A percentile compares a stretch with the other conserved stretches of the same genome.
These are phyloP conservation scores for Coniochaeta hoffmannii DNA, from an alignment of 2,329 filamentous ascomycete species.

Conservation along the genomic window DNA sequence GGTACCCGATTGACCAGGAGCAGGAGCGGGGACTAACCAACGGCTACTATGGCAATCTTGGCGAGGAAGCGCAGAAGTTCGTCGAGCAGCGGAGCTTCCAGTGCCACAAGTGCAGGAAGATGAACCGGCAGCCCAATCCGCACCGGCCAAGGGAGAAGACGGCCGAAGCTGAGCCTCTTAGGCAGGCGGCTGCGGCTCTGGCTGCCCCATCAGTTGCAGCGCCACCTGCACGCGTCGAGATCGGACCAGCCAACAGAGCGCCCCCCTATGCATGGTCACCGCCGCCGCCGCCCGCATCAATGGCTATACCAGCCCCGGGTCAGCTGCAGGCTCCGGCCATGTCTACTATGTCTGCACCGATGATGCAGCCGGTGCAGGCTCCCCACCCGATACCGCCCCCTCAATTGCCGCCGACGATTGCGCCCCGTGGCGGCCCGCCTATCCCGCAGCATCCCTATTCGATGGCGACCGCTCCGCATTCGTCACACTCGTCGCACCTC, in stretches of 20 bases:
- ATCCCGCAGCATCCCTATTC: constrained; percentile 28
- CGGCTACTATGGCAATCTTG: constrained; percentile 41
- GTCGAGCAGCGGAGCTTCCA: constrained; percentile 56
- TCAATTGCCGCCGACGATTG: constrained; percentile 16
- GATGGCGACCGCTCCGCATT: not conserved
- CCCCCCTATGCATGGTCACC: constrained; percentile 11
- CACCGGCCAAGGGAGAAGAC: constrained; percentile 22
- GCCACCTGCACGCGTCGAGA: constrained; percentile 10
- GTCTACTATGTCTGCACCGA: constrained; percentile 2
- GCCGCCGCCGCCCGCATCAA: constrained; percentile 7
- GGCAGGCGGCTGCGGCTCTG: constrained; percentile 12
- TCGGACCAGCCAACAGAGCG: constrained; percentile 10
- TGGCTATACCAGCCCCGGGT: constrained; percentile 6
- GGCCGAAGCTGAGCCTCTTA: constrained; percentile 17
- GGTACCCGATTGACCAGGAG: constrained; percentile 54
- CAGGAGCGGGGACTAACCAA: constrained; percentile 46
- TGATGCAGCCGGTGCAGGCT: constrained; percentile 1
- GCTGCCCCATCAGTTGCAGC: constrained; percentile 5
- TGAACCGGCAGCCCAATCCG: constrained; percentile 35
- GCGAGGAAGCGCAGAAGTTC: constrained; percentile 51
- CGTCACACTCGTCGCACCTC: constrained; percentile 21
- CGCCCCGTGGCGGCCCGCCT: constrained; percentile 19
- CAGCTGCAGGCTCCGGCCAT: constrained; percentile 8
- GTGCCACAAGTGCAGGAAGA: constrained; percentile 67
- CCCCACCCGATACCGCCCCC: constrained; percentile 11